Conservation (phyloP, 495 filamentous ascomycete species). For the Hyaloscypha bicolor region DNA sequence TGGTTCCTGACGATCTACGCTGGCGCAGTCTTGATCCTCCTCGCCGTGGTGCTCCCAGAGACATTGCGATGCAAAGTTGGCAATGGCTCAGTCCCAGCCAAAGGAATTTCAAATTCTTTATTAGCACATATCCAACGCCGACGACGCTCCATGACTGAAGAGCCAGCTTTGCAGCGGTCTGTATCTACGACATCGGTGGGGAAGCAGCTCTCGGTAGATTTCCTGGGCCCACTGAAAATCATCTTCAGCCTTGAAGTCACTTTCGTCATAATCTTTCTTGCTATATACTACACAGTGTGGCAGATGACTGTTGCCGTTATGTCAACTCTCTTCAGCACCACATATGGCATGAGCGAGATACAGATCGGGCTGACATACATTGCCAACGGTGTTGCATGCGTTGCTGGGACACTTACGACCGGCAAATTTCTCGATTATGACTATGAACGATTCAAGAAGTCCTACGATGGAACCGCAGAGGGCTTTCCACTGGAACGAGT, state of each 20-base stretch:
- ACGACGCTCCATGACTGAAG: constrained; percentile 3
- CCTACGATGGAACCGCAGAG: constrained; percentile 33
- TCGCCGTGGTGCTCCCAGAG: constrained; percentile 53
- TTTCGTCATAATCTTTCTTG: constrained; percentile 52
- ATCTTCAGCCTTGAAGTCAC: constrained; percentile 27
- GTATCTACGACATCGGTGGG: constrained; percentile 23
- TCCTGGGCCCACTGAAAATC: constrained; percentile 26
- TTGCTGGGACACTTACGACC: constrained; percentile 63
- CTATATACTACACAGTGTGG: constrained; percentile 56
- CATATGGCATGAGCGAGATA: constrained; percentile 64
- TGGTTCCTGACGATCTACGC: constrained; percentile 56
- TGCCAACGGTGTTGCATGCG: constrained; percentile 65
- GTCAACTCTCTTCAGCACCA: constrained; percentile 55
- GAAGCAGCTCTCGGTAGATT: constrained; percentile 23
- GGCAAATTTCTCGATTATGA: constrained; percentile 57
- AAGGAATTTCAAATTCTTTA: constrained; percentile 33
- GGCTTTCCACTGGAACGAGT: constrained; percentile 42
- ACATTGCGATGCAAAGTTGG: constrained; percentile 55
- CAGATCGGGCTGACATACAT: constrained; percentile 64
- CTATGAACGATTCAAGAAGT: constrained; percentile 46
- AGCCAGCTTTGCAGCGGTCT: constrained; percentile 5
- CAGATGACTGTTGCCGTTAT: constrained; percentile 59
- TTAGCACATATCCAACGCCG: constrained; percentile 20
- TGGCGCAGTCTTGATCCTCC: constrained; percentile 43
- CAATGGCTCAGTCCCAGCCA: constrained; percentile 44